Percentiles rank a stretch among this genome's conserved stretches.
Conservation (phyloP, 2,329 filamentous ascomycete species). For the Ophiocordyceps robertsii region DNA sequence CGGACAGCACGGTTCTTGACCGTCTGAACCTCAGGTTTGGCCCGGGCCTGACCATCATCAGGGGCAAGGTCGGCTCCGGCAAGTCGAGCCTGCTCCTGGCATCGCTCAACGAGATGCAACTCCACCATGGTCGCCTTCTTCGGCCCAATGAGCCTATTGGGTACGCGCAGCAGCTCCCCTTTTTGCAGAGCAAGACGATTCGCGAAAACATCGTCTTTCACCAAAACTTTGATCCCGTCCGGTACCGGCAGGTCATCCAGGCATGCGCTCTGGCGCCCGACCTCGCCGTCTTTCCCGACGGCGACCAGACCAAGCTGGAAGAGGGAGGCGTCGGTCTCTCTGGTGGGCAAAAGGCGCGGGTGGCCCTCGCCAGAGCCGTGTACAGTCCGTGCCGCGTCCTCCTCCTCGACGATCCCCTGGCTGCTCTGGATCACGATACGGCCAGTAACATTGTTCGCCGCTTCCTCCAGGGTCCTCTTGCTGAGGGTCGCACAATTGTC, state of each 20-base stretch:
- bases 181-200: constrained; percentile 53
- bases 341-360: constrained; percentile 49
- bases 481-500: constrained; percentile 55
- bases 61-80: constrained; percentile 46
- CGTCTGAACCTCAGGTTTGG: constrained; percentile 31
- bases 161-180: constrained; percentile 48
- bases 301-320: constrained; percentile 45
- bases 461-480: constrained; percentile 44
- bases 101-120: constrained; percentile 53
- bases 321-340: constrained; percentile 51
- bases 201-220: constrained; percentile 53
- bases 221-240: constrained; percentile 34
- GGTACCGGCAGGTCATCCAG: constrained; percentile 47
- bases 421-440: constrained; percentile 49
- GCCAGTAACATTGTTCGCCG: constrained; percentile 48
- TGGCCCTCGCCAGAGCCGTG: constrained; percentile 48
- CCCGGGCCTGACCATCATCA: constrained; percentile 39
- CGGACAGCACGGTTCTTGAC: constrained; percentile 35
- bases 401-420: constrained; percentile 49
- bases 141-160: constrained; percentile 37
- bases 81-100: constrained; percentile 48
- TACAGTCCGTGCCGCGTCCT: constrained; percentile 45
- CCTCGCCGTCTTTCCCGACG: constrained; percentile 39
- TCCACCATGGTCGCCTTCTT: constrained; percentile 34
- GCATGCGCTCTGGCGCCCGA: constrained; percentile 46